Conservation (phyloP, 805 yeast genomes). For the Yamadazyma ubonensis region DNA sequence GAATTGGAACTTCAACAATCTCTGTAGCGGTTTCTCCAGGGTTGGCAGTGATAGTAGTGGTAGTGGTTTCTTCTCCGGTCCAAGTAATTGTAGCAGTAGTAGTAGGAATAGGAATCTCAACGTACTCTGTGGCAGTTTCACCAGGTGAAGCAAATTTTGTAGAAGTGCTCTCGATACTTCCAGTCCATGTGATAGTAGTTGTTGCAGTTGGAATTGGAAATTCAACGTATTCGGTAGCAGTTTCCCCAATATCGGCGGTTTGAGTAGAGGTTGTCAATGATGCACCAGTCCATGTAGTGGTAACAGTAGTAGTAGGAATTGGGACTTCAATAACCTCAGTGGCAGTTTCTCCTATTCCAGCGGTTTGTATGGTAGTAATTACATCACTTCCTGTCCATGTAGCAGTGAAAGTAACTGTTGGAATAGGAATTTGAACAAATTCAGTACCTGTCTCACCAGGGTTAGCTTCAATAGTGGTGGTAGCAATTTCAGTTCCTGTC, state of each 20-base stretch:
- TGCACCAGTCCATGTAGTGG: conserved; percentile 18
- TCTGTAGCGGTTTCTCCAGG: conserved; percentile 21
- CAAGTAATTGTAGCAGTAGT: neutral
- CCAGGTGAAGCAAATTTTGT: too few species aligned
- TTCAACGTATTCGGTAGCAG: conserved; percentile 5
- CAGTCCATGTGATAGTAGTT: conserved; percentile 1
- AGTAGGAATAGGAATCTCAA: too few species aligned
- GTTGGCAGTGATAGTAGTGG: conserved; percentile 17
- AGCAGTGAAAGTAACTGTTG: too few species aligned
- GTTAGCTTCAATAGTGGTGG: conserved; percentile 18
- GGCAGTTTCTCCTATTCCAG: neutral
- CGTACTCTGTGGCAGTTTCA: too few species aligned
- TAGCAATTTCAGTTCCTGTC: neutral
- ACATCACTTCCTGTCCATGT: too few species aligned
- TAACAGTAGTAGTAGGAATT: conserved; percentile 15
- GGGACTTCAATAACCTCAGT: neutral
- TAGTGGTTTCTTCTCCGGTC: neutral
- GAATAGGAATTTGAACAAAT: conserved; percentile 16
- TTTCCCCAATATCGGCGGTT: conserved; percentile 19
- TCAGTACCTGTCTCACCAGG: conserved; percentile 21
- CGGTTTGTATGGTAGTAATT: neutral
- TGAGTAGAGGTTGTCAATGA: conserved; percentile 16
- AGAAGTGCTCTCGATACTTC: too few species aligned
- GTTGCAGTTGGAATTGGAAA: neutral
- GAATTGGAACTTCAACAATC: conserved; percentile 21